A percentile compares a stretch with the other conserved stretches of the same genome.
These are phyloP conservation scores for Ceratopteris richardii DNA, from an alignment of 75 land plant species.

Conservation along the genomic window DNA sequence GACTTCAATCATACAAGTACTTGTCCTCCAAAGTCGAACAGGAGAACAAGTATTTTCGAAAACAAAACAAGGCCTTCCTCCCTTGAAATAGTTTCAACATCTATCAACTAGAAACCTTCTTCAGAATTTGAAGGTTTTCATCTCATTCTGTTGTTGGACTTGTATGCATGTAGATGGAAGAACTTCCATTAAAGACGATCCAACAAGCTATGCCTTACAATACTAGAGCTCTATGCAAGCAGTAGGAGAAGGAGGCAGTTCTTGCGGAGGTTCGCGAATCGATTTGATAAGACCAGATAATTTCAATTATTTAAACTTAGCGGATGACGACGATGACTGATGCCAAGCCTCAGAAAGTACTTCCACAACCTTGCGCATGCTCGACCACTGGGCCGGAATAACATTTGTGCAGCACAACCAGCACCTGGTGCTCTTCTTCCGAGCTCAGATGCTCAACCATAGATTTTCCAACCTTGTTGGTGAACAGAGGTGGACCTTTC, in stretches of 20 bases:
- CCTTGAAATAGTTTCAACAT: too few species aligned
- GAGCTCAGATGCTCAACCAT: background rate
- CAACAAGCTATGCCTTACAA: background rate
- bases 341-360: background rate
- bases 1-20: too few species aligned
- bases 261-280: background rate
- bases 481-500: background rate
- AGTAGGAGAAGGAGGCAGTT: background rate
- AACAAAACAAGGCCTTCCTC: too few species aligned
- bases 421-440: conserved; percentile 10
- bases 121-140: too few species aligned
- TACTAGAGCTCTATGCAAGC: background rate
- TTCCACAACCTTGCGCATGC: conserved; percentile 12
- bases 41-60: too few species aligned
- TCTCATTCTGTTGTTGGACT: too few species aligned
- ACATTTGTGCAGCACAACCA: conserved; percentile 17
- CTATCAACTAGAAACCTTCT: too few species aligned
- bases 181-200: too few species aligned
- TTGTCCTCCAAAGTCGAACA: too few species aligned
- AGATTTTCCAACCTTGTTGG: background rate
- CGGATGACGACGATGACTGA: background rate
- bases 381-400: conserved; percentile 9
- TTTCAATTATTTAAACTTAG: too few species aligned
- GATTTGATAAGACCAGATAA: background rate
- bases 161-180: too few species aligned